Evolutionary conservation across 176 grass and related monocot genomes (phyloP).

Genomic region (Paspalum vaginatum): DNA sequence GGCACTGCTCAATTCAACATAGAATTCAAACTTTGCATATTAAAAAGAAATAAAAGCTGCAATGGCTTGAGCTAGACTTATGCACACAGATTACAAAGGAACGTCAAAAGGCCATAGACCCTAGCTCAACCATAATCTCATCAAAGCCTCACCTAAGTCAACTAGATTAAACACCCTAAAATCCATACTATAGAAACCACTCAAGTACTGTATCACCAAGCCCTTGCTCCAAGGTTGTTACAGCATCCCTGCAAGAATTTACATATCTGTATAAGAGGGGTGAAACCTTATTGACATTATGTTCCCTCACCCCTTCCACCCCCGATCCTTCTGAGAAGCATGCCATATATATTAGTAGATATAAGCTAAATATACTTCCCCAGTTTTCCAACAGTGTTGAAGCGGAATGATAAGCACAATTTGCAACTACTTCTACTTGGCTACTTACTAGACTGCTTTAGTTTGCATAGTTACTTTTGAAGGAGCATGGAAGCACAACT

Average conservation of each 20-base stretch:
- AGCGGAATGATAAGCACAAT: not conserved
- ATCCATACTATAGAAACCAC: constrained; percentile 36
- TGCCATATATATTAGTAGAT: not conserved
- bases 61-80: not conserved
- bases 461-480: not conserved
- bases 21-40: not conserved
- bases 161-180: constrained; percentile 34
- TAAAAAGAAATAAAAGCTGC: not conserved
- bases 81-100: not conserved
- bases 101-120: not conserved
- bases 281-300: constrained; percentile 61
- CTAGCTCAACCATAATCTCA: constrained; percentile 30
- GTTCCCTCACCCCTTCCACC: constrained; percentile 28
- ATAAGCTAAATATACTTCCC: not conserved
- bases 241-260: constrained; percentile 84
- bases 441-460: not conserved
- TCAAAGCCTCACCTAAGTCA: not conserved
- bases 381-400: not conserved
- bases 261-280: constrained; percentile 87
- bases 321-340: constrained; percentile 1
- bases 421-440: not conserved
- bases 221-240: constrained; percentile 61
- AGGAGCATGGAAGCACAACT: not conserved
- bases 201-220: constrained; percentile 50
- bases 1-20: not conserved